These are phyloP conservation scores for Talaromyces sp. DNA, from an alignment of 2,329 filamentous ascomycete genomes.

Conservation along the genomic window DNA sequence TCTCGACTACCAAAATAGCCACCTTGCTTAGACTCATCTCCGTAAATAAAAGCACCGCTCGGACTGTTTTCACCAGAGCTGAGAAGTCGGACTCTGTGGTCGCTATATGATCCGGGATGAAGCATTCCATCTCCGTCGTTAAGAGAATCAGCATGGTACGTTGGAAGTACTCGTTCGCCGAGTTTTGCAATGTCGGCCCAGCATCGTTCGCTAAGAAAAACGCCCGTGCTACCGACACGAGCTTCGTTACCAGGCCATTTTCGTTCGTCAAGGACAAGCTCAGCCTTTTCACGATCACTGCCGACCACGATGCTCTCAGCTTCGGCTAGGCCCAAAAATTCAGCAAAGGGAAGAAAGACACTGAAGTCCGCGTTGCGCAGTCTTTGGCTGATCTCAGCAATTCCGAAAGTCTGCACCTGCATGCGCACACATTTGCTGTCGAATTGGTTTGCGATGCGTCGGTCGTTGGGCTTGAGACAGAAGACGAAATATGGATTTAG, in stretches of 20 bases:
- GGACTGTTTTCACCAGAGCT: slow-evolving; percentile 48
- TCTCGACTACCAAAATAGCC: slow-evolving; percentile 76
- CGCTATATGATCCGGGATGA: slow-evolving; percentile 42
- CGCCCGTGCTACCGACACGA: slow-evolving; percentile 81
- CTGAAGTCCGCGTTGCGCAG: slow-evolving; percentile 92
- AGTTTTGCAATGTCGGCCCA: slow-evolving; percentile 88
- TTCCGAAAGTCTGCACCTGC: slow-evolving; percentile 91
- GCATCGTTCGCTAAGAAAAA: slow-evolving; percentile 92
- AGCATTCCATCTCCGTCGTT: slow-evolving; percentile 59
- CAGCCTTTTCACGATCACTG: slow-evolving; percentile 85
- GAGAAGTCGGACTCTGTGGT: slow-evolving; percentile 57
- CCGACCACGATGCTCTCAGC: slow-evolving; percentile 81
- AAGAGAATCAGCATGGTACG: slow-evolving; percentile 58
- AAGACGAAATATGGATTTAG: slow-evolving; percentile 96
- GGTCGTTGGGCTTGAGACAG: slow-evolving; percentile 94
- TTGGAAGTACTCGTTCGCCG: slow-evolving; percentile 57
- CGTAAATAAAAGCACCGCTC: slow-evolving; percentile 60
- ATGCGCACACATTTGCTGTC: slow-evolving; percentile 97
- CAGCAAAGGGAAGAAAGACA: slow-evolving; percentile 89
- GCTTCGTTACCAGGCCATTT: slow-evolving; percentile 92
- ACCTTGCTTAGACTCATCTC: slow-evolving; percentile 69
- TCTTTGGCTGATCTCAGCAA: slow-evolving; percentile 93
- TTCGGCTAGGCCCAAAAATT: slow-evolving; percentile 87
- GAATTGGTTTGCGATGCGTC: slow-evolving; percentile 96
- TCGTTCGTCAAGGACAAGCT: slow-evolving; percentile 86